These are phyloP conservation scores for Starmerella bombicola DNA, from an alignment of 805 yeast genomes.

Conservation along the genomic window DNA sequence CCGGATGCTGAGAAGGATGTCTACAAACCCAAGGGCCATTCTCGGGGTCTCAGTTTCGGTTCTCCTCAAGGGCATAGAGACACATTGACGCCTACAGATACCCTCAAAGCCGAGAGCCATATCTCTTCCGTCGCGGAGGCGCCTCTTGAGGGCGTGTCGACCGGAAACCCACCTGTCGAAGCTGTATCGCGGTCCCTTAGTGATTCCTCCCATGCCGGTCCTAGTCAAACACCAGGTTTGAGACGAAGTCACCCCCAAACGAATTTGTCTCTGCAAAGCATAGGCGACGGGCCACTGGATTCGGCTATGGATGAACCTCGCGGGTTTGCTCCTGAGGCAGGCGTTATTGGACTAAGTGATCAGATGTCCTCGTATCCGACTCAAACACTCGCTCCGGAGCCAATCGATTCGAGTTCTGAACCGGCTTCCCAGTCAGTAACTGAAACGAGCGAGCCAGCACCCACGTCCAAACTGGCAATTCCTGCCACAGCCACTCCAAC, in stretches of 20 bases:
- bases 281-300: not conserved
- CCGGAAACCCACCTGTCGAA: conserved; percentile 5
- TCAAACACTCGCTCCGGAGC: not conserved
- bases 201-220: not conserved
- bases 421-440: too few relatives aligned
- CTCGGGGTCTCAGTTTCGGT: conserved; percentile 10
- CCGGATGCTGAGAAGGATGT: not conserved
- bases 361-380: conserved; percentile 7
- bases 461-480: not conserved
- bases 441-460: too few relatives aligned
- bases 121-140: conserved; percentile 7
- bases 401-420: not conserved
- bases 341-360: conserved; percentile 13
- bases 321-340: conserved; percentile 9
- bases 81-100: not conserved
- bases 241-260: conserved; percentile 21
- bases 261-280: conserved; percentile 13
- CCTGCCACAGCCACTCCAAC: not conserved
- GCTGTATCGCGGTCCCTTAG: not conserved
- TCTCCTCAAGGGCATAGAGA: not conserved
- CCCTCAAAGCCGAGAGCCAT: not conserved
- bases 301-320: not conserved
- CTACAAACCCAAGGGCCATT: conserved; percentile 4
- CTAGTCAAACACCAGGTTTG: conserved; percentile 4
- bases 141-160: conserved; percentile 16